Evolutionary conservation across 1,284 basidiomycete genomes (phyloP).

Genomic region (Athelia psychrophila): DNA sequence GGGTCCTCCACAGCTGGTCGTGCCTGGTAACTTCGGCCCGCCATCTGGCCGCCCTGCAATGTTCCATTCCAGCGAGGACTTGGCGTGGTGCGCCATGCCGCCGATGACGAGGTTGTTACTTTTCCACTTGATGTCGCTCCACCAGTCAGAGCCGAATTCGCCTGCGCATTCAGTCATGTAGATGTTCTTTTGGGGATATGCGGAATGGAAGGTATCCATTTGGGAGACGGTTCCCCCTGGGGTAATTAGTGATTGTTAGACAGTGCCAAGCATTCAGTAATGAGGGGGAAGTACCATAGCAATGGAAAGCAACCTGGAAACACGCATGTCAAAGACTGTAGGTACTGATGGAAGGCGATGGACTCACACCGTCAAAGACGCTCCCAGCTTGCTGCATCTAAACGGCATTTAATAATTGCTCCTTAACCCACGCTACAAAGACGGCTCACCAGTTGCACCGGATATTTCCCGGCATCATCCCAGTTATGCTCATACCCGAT

Average conservation of each 20-base stretch:
- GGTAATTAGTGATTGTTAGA: no score
- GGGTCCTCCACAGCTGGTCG: no score
- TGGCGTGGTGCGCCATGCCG: neutral
- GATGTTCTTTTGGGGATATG: constrained; percentile 45
- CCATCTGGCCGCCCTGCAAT: constrained; percentile 42
- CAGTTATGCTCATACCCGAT: constrained; percentile 52
- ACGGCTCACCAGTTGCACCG: constrained; percentile 38
- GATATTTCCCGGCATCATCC: constrained; percentile 45
- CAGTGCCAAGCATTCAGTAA: no score
- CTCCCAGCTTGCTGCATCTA: constrained; percentile 46
- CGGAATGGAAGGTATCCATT: constrained; percentile 42
- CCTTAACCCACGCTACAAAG: neutral
- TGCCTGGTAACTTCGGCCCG: no score
- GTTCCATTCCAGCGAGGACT: constrained; percentile 5
- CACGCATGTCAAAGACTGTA: no score
- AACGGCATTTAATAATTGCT: neutral
- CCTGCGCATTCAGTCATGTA: constrained; percentile 54
- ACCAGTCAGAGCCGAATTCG: constrained; percentile 65
- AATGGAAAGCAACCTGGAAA: constrained; percentile 41
- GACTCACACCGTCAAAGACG: constrained; percentile 36
- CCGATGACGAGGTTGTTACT: constrained; percentile 25
- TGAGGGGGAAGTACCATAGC: constrained; percentile 40
- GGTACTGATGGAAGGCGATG: no score
- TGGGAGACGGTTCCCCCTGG: constrained; percentile 31
- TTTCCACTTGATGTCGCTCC: constrained; percentile 61